Base-by-base conservation (phyloP, 305 asterid species). In the Plantago coronopus region DNA sequence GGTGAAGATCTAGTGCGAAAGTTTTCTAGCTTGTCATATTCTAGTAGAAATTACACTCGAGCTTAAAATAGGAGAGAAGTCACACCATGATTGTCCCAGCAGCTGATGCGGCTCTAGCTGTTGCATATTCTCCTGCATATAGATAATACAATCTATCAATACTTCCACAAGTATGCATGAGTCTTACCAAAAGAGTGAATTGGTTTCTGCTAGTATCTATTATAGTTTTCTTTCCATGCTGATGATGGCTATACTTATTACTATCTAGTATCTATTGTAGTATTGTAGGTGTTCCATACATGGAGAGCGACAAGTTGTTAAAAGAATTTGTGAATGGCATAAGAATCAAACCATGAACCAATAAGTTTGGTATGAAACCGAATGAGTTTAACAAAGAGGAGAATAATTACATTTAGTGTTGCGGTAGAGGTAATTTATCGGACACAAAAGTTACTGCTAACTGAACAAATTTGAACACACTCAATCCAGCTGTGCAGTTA, bases 41-140 rank as follows among this genome's bases (percentile, higher is more conserved):
- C 17, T 18, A 13, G 16, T 23, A 8, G 4, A 66, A 48, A 43
- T 27, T 48, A n/a, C 16, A 56, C 44, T 64, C 19, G 48, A 34
- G 43, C 7, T 17, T 16, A 8, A 31, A 61, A 43, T 29, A 49
- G 13, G 74, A 43, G 61, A 75, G 69, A 68, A 64, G 59, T 7
- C 75, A 44, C 67, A 91, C 98, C 98, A 91, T 91, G 75, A 91
- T 88, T 49, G 98, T 88, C 64, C 93, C 90, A 69, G 96, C 96
- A 62, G 96, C 80, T 64, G 97, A 82, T 65, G 97, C 87, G 5
- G 98, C 98, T 76, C 98, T 86, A 62, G 96, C 96, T 66, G 98
- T 91, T 37, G 96, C 98, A 69, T 84, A 84, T 70, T 91, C 98
- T 47, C 98, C 98, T 91, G 81, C 76, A 81, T 40, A 61, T 1